phyloP scores from a whole-genome alignment of 176 grass and related monocot species.

The Musa itinerans region DNA sequence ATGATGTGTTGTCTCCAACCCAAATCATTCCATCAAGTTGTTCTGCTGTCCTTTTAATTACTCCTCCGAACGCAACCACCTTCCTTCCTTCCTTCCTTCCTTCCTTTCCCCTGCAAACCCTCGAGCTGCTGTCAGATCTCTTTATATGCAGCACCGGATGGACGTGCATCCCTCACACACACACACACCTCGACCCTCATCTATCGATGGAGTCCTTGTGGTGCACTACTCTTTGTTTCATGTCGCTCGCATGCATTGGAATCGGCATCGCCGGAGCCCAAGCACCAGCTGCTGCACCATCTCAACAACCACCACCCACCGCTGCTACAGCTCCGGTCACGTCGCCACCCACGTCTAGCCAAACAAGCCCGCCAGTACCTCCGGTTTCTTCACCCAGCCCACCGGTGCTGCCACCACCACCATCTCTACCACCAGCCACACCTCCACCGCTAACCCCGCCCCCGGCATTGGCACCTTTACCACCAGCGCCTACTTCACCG shows the following conservation, averaged over 20 bases:
- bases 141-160: not conserved
- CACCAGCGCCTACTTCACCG: slow-evolving; percentile 5
- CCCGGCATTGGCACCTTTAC: not conserved
- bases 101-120: not conserved
- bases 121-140: slow-evolving; percentile 19
- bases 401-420: not conserved
- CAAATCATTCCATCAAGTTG: slow-evolving; percentile 2
- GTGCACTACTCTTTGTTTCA: slow-evolving; percentile 13
- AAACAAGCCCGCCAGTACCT: not conserved
- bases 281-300: slow-evolving; percentile 16
- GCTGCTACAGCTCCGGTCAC: not conserved
- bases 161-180: not conserved
- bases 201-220: slow-evolving; percentile 10
- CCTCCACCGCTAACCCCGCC: slow-evolving; percentile 22
- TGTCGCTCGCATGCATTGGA: not conserved
- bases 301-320: slow-evolving; percentile 9
- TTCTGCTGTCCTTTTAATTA: slow-evolving; percentile 40
- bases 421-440: slow-evolving; percentile 11
- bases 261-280: slow-evolving; percentile 24
- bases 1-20: not conserved
- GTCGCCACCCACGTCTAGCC: slow-evolving; percentile 9
- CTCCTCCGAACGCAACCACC: slow-evolving; percentile 26
- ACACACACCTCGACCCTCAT: not conserved
- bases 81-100: slow-evolving; percentile 28
- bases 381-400: not conserved